phyloP scores from a whole-genome alignment of 1,284 basidiomycete genomes.

The Phenoliferia sp. region DNA sequence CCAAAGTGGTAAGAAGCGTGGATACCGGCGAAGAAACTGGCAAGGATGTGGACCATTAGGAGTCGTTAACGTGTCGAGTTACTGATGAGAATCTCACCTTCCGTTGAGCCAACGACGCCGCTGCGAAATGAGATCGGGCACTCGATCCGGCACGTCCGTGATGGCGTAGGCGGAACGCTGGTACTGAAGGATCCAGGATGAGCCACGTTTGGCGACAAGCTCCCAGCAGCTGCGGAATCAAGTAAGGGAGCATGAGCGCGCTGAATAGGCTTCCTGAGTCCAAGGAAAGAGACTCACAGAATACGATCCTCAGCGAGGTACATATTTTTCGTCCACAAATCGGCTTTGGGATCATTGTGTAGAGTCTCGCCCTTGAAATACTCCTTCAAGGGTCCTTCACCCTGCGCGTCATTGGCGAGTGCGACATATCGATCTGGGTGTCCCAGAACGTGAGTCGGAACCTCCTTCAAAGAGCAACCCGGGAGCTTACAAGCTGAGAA shows the following conservation, averaged over 20 bases:
- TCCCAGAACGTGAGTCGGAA: background rate
- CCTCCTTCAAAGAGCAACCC: constrained; percentile 43
- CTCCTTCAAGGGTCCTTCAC: constrained; percentile 83
- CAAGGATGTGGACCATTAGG: too few relatives aligned
- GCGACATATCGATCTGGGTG: constrained; percentile 61
- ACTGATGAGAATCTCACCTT: too few relatives aligned
- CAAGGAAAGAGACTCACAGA: too few relatives aligned
- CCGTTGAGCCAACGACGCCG: constrained; percentile 96
- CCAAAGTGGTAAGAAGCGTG: constrained; percentile 34
- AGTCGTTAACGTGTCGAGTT: too few relatives aligned
- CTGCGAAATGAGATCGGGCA: constrained; percentile 88
- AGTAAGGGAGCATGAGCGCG: too few relatives aligned
- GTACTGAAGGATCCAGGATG: constrained; percentile 85
- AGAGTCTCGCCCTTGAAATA: too few relatives aligned
- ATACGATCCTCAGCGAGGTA: constrained; percentile 70
- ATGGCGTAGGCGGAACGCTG: constrained; percentile 87
- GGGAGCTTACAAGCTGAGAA: constrained; percentile 86
- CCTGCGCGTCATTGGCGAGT: constrained; percentile 73
- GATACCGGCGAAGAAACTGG: constrained; percentile 81
- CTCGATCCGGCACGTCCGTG: constrained; percentile 43
- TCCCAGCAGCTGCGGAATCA: too few relatives aligned
- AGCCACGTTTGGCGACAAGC: constrained; percentile 78
- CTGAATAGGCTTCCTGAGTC: too few relatives aligned
- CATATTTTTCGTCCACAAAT: constrained; percentile 73
- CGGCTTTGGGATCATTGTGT: constrained; percentile 2